Percentiles rank a stretch among this genome's conserved stretches.
These are phyloP conservation scores for Rhododendron williamsianum DNA, from an alignment of 148 eudicot genomes.

Conservation along the genomic window DNA sequence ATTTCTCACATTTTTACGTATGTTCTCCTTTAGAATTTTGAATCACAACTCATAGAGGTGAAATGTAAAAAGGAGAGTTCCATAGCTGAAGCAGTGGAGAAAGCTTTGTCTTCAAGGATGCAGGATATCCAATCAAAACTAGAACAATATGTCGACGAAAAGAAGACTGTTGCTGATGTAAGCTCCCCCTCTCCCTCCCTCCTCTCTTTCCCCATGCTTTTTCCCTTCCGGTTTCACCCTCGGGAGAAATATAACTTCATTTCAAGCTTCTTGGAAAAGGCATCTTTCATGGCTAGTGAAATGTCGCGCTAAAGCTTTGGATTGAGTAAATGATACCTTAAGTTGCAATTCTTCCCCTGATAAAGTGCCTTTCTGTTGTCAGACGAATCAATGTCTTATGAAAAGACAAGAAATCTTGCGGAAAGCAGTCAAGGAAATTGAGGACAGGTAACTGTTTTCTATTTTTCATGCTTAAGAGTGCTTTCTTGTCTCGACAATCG, in stretches of 20 bases:
- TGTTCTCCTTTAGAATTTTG: constrained; percentile 57
- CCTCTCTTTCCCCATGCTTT: background rate
- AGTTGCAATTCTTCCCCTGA: background rate
- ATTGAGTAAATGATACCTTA: background rate
- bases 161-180: constrained; percentile 49
- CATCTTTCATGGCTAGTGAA: background rate
- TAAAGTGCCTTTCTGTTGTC: constrained; percentile 4
- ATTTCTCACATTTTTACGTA: constrained; percentile 1
- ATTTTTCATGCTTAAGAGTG: background rate
- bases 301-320: background rate
- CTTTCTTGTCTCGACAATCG: background rate
- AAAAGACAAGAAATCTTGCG: constrained; percentile 63
- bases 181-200: background rate
- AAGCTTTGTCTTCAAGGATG: constrained; percentile 44
- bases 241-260: background rate
- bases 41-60: constrained; percentile 65
- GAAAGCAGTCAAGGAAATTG: constrained; percentile 47
- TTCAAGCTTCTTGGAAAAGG: background rate
- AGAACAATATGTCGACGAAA: constrained; percentile 45
- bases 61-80: constrained; percentile 51
- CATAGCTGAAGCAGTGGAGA: constrained; percentile 51
- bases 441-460: constrained; percentile 50
- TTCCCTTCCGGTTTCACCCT: background rate
- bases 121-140: constrained; percentile 50
- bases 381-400: constrained; percentile 62